A percentile compares a stretch with the other conserved stretches of the same genome.
Evolutionary conservation across 2,329 filamentous ascomycete genomes (phyloP).

Genomic region (Ilyonectria sp.): DNA sequence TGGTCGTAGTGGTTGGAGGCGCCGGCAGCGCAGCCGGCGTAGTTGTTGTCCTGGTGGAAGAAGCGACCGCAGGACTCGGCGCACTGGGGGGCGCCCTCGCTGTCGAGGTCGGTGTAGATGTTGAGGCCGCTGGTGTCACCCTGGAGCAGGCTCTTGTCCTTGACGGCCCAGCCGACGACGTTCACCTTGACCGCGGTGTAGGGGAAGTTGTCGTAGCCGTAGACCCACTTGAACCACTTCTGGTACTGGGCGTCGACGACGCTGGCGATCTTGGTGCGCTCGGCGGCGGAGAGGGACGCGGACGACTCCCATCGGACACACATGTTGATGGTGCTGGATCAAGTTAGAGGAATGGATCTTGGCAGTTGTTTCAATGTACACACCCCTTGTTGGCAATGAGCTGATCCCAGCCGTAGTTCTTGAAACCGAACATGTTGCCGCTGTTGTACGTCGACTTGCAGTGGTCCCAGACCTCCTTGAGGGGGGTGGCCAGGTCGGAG

Average conservation of each 20-base stretch:
- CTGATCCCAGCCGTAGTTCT: slow-evolving; percentile 55
- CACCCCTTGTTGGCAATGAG: slow-evolving; percentile 50
- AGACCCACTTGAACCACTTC: slow-evolving; percentile 60
- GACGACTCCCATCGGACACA: slow-evolving; percentile 63
- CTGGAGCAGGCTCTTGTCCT: slow-evolving; percentile 54
- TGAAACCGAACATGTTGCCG: slow-evolving; percentile 45
- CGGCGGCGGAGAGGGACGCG: slow-evolving; percentile 53
- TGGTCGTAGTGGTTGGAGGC: slow-evolving; percentile 60
- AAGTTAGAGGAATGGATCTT: background rate
- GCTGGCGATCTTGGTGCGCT: slow-evolving; percentile 55
- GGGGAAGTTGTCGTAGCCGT: slow-evolving; percentile 61
- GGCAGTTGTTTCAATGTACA: slow-evolving; percentile 23
- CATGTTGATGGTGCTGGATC: slow-evolving; percentile 37
- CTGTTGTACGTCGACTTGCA: slow-evolving; percentile 47
- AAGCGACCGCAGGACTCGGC: slow-evolving; percentile 57
- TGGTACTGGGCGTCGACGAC: slow-evolving; percentile 55
- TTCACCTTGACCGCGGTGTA: slow-evolving; percentile 56
- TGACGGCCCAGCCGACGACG: slow-evolving; percentile 62
- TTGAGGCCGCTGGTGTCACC: slow-evolving; percentile 55
- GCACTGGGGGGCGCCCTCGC: slow-evolving; percentile 59
- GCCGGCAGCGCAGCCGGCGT: slow-evolving; percentile 54
- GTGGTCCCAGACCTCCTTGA: slow-evolving; percentile 53
- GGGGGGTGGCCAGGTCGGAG: slow-evolving; percentile 39
- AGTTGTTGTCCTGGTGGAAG: slow-evolving; percentile 61
- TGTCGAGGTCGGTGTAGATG: slow-evolving; percentile 59